A percentile compares a stretch with the other conserved stretches of the same genome.
phyloP scores from a whole-genome alignment of 495 filamentous ascomycete genomes.

The Hypoxylon lienhwacheense region DNA sequence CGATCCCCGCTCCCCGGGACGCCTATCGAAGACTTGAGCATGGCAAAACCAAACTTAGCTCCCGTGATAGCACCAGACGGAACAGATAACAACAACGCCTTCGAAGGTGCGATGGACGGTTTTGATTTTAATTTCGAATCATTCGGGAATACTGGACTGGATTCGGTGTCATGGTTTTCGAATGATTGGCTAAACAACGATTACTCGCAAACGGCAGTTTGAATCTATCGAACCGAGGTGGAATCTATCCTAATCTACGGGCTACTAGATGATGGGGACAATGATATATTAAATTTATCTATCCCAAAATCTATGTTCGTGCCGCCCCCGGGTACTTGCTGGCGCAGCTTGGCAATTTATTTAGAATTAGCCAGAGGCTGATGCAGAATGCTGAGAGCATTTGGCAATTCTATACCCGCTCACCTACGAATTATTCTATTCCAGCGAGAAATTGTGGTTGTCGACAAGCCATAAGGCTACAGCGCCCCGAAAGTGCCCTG shows the following conservation, averaged over 20 bases:
- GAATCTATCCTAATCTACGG: neutral
- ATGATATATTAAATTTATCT: neutral
- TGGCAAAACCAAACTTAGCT: constrained; percentile 28
- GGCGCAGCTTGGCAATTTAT: constrained; percentile 15
- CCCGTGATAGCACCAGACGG: constrained; percentile 34
- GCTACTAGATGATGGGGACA: neutral
- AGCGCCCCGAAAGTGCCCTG: too few species aligned
- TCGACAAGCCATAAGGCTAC: too few species aligned
- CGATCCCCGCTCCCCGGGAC: constrained; percentile 30
- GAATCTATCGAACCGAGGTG: neutral
- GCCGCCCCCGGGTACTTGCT: neutral
- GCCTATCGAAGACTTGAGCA: constrained; percentile 27
- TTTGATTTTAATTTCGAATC: constrained; percentile 41
- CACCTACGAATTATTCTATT: too few species aligned
- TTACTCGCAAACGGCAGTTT: constrained; percentile 36
- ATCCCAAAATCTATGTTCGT: neutral
- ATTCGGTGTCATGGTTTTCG: constrained; percentile 37
- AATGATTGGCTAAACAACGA: constrained; percentile 40
- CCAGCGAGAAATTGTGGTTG: too few species aligned
- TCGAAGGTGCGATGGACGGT: constrained; percentile 43
- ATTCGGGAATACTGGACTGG: constrained; percentile 38
- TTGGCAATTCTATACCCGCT: neutral
- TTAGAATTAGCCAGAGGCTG: constrained; percentile 18
- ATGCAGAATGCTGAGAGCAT: neutral
- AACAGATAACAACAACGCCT: constrained; percentile 41